phyloP scores from a whole-genome alignment of 768 basidiomycete species.

The Lyophyllum shimeji region DNA sequence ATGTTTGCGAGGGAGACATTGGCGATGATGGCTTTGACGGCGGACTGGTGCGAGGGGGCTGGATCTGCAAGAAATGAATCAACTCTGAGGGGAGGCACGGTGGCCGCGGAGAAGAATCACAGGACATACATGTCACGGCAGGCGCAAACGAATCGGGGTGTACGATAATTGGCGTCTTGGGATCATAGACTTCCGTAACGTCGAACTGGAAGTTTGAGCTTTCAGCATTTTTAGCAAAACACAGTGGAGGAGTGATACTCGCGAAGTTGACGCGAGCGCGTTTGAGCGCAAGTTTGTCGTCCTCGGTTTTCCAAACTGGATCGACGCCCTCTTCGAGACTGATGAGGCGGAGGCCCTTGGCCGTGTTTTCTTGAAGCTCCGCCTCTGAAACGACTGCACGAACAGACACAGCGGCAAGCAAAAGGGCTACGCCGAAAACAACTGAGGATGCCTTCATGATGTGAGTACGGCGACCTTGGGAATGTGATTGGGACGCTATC shows the following conservation, averaged over 20 bases:
- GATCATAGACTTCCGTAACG: constrained; percentile 30
- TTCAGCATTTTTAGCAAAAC: not conserved
- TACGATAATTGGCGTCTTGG: constrained; percentile 11
- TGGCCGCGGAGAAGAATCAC: too few species aligned
- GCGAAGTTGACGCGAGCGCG: constrained; percentile 23
- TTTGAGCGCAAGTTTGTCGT: constrained; percentile 28
- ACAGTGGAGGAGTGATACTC: constrained; percentile 6
- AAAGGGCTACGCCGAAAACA: constrained; percentile 4
- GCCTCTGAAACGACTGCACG: constrained; percentile 16
- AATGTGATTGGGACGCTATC: not conserved
- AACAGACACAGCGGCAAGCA: constrained; percentile 1
- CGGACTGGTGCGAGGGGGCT: constrained; percentile 15
- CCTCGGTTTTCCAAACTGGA: constrained; percentile 31
- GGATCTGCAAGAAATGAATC: not conserved
- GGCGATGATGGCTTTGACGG: constrained; percentile 24
- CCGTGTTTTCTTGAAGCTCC: constrained; percentile 26
- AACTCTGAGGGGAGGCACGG: too few species aligned
- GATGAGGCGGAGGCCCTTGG: constrained; percentile 30
- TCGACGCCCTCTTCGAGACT: constrained; percentile 26
- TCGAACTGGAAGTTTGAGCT: constrained; percentile 24
- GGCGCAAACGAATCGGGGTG: constrained; percentile 4
- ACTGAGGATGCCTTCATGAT: constrained; percentile 5
- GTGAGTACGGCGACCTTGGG: not conserved
- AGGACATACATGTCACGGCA: constrained; percentile 10
- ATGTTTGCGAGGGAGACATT: constrained; percentile 31